Conservation (phyloP, 2,329 filamentous ascomycete genomes). For the Stagonosporopsis vannaccii region DNA sequence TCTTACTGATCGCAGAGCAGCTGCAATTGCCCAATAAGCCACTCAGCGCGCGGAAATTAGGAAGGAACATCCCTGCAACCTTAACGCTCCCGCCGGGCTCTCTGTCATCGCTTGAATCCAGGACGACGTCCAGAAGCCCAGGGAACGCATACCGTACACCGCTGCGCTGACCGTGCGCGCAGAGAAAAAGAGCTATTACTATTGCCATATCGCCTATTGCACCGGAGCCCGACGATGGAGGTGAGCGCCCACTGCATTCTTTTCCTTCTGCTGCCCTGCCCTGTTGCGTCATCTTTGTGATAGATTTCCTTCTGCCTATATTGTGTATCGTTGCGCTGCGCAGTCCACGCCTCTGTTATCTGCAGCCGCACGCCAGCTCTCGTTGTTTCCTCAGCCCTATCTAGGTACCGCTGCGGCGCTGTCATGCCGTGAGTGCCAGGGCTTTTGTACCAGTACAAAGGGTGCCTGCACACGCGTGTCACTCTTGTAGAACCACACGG, state of each 20-base stretch:
- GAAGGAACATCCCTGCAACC: conserved; percentile 20
- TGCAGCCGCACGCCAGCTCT: not conserved
- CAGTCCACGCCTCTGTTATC: conserved; percentile 4
- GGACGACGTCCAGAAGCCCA: conserved; percentile 21
- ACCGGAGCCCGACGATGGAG: conserved; percentile 22
- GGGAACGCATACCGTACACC: conserved; percentile 20
- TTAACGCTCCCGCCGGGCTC: conserved; percentile 15
- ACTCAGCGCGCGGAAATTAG: conserved; percentile 16
- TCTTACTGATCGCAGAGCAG: conserved; percentile 12
- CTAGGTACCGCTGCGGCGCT: conserved; percentile 19
- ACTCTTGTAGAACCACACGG: conserved; percentile 48
- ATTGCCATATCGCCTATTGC: conserved; percentile 17
- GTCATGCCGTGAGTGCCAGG: conserved; percentile 40
- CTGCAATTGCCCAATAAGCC: conserved; percentile 13
- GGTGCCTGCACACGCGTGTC: conserved; percentile 16
- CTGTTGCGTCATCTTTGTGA: conserved; percentile 19
- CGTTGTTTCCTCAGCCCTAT: conserved; percentile 38
- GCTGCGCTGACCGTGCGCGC: conserved; percentile 22
- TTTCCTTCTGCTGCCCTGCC: conserved; percentile 15
- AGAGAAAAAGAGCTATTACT: conserved; percentile 21
- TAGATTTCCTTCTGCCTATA: conserved; percentile 13
- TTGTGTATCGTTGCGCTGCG: conserved; percentile 8
- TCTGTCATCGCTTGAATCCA: conserved; percentile 19
- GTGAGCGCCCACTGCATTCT: conserved; percentile 21
- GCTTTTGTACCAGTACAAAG: conserved; percentile 16